These are phyloP conservation scores for Skeletonema potamos DNA, from an alignment of 108 stramenopile genomes.

Conservation along the genomic window DNA sequence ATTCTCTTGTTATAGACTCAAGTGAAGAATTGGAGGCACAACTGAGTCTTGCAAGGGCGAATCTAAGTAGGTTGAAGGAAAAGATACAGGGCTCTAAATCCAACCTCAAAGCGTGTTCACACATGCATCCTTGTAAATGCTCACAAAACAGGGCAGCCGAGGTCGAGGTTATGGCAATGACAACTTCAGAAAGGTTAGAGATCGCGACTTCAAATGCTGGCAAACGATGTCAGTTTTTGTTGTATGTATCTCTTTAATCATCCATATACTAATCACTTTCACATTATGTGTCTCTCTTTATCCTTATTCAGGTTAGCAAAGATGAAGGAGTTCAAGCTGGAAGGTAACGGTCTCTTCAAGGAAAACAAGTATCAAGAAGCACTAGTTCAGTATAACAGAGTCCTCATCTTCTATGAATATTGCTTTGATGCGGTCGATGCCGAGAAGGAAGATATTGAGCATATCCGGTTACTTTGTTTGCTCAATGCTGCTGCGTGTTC, in stretches of 20 bases:
- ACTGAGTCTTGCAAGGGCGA: neutral
- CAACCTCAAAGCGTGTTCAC: neutral
- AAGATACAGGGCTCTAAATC: constrained; percentile 4
- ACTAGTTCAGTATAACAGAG: constrained; percentile 4
- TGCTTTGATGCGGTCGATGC: constrained; percentile 10
- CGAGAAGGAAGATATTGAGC: constrained; percentile 3
- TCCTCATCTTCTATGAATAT: constrained; percentile 26
- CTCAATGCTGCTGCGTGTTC: constrained; percentile 22
- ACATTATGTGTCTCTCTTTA: too few relatives aligned
- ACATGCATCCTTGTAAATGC: constrained; percentile 6
- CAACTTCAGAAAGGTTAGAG: constrained; percentile 4
- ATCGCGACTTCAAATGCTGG: too few relatives aligned
- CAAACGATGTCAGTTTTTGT: too few relatives aligned
- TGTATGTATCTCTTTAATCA: too few relatives aligned
- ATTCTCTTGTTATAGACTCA: neutral
- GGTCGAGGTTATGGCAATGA: constrained; percentile 16
- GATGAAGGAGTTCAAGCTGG: constrained; percentile 16
- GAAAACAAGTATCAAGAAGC: constrained; percentile 7
- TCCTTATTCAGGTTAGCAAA: constrained; percentile 7
- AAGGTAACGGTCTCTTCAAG: constrained; percentile 16
- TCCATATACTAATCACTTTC: too few relatives aligned
- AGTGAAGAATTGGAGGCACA: constrained; percentile 14
- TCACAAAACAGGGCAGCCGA: constrained; percentile 18
- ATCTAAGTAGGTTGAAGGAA: constrained; percentile 1
- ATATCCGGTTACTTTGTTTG: constrained; percentile 7